These are phyloP conservation scores for Yamadazyma triangularis DNA, from an alignment of 1,139 yeast genomes.

Conservation along the genomic window DNA sequence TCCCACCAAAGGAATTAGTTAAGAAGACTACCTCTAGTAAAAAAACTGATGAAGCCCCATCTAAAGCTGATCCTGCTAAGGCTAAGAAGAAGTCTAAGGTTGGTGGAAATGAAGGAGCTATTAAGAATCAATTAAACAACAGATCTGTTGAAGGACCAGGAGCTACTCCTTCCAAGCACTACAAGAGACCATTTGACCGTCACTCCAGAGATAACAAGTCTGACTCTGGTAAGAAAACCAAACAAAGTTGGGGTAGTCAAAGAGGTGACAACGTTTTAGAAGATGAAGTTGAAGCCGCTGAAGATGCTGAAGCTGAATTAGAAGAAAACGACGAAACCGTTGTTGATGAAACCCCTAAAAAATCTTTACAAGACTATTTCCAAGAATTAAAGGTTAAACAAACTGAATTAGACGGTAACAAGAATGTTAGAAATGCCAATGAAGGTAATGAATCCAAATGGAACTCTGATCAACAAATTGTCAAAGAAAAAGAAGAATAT, in stretches of 20 bases:
- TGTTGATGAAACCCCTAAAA: constrained; percentile 41
- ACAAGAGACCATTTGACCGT: constrained; percentile 71
- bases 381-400: constrained; percentile 54
- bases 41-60: constrained; percentile 83
- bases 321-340: constrained; percentile 36
- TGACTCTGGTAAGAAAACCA: constrained; percentile 80
- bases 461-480: constrained; percentile 59
- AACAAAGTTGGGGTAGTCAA: constrained; percentile 81
- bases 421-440: constrained; percentile 50
- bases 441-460: constrained; percentile 58
- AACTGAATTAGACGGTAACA: constrained; percentile 38
- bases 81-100: constrained; percentile 72
- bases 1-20: constrained; percentile 66
- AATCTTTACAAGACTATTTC: constrained; percentile 71
- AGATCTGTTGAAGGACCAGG: constrained; percentile 59
- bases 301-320: constrained; percentile 51
- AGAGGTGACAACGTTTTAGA: constrained; percentile 47
- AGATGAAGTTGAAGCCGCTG: constrained; percentile 62
- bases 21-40: constrained; percentile 81
- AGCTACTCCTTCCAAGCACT: constrained; percentile 48
- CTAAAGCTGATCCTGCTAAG: constrained; percentile 75
- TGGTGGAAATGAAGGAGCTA: constrained; percentile 88
- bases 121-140: constrained; percentile 76
- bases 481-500: constrained; percentile 54
- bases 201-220: constrained; percentile 79